phyloP scores from a whole-genome alignment of 2,329 filamentous ascomycete species.

The Chrysosporium queenslandicum region DNA sequence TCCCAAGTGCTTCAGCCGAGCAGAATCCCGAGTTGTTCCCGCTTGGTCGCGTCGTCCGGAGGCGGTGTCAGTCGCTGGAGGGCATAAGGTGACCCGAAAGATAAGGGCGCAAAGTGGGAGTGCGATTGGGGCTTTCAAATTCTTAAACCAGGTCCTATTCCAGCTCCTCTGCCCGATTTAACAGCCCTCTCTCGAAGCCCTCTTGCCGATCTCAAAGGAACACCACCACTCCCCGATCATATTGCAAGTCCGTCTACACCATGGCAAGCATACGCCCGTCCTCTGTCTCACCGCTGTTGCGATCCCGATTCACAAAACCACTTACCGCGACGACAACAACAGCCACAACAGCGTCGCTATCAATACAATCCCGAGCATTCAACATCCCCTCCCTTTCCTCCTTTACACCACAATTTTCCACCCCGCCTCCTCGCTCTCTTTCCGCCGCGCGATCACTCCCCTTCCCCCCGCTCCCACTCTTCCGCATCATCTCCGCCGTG shows the following conservation, averaged over 20 bases:
- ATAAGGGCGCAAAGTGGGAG: not conserved
- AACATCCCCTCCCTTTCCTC: constrained; percentile 17
- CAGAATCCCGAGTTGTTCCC: not conserved
- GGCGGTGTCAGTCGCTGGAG: not conserved
- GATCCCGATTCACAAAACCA: constrained; percentile 8
- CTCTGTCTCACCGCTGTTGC: not conserved
- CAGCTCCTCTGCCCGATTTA: too few relatives aligned
- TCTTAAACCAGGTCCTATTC: not conserved
- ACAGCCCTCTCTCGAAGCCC: not conserved
- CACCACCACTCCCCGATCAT: not conserved
- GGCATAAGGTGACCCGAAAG: constrained; percentile 1
- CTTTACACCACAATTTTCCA: constrained; percentile 13
- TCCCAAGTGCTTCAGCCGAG: not conserved
- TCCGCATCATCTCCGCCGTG: constrained; percentile 79
- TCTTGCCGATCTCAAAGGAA: not conserved
- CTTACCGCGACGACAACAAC: not conserved
- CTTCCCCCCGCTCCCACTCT: constrained; percentile 61
- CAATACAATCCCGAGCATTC: constrained; percentile 13
- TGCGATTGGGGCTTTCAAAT: not conserved
- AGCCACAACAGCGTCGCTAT: not conserved
- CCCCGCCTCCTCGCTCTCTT: constrained; percentile 52
- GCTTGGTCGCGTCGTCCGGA: not conserved
- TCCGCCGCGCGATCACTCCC: constrained; percentile 66
- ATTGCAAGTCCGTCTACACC: not conserved
- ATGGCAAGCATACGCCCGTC: not conserved